Evolutionary conservation across 1,284 basidiomycete species (phyloP), one percentile per base, ranked within the genome.

Genomic region (Heterobasidion irregulare): DNA sequence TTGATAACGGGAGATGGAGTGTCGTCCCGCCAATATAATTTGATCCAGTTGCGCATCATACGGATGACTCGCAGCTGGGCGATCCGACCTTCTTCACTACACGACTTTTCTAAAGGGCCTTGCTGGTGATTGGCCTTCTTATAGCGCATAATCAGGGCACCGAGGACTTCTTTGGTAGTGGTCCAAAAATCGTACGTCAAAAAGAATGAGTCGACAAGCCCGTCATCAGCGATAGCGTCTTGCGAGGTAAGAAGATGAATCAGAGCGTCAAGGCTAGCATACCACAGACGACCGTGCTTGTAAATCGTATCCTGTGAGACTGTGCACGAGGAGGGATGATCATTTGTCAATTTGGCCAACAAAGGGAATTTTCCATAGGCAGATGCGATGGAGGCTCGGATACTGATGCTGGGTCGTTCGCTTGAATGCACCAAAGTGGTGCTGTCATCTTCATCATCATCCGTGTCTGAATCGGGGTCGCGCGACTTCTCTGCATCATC

Each of bases 121-220:
- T 8, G 52, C 53, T 0, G 70, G 65, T 8, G 68, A 61, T 4
- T 54, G 54, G 26, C 8, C 54, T 84, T 73, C 56, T 81, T 70
- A 68, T 81, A 94, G 33, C 90, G 80, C 5, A 69, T 67, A 26
- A 80, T 65, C 2, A 94, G 69, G 8, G 77, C 73, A 0, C 76
- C 68, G 16, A 86, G 72, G 9, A 91, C 73, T 32, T 78, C 75
- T 4, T 57, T 49, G 0, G 91, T 81, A 1, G 76, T 77, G 4
- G 83, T 78, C 69, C 90, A 92, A 59, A 85, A 76, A 16, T 89
- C 80, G 70, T 93, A 94, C 55, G 81, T 85, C 41, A 86, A 72
- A 71, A 92, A 88, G 70, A 94, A 91, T 1, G 82, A 70, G 34
- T 77, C 70, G 18, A 66, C 55, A 15, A 78, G 68, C 4, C 57